A percentile compares a stretch with the other conserved stretches of the same genome.
Conservation (phyloP, 495 filamentous ascomycete species). For the Glutinoglossum americanum region DNA sequence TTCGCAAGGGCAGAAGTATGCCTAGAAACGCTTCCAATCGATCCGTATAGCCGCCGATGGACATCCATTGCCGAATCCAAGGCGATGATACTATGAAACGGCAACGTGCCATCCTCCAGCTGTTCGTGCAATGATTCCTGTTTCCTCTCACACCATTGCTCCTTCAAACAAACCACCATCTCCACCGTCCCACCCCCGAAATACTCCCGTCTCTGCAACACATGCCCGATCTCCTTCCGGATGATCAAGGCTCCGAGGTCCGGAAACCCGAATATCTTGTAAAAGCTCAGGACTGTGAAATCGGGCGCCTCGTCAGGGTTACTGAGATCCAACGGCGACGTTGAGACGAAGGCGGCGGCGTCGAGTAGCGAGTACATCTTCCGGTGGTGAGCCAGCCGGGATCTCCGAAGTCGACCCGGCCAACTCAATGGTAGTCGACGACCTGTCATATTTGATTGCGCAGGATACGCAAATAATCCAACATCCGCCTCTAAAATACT, state of each 20-base stretch:
- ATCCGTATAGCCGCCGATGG: conserved; percentile 38
- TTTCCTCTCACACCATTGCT: conserved; percentile 44
- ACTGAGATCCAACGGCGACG: conserved; percentile 37
- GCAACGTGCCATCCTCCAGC: conserved; percentile 58
- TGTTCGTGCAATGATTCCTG: conserved; percentile 35
- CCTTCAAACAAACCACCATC: conserved; percentile 35
- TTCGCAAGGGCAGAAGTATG: conserved; percentile 37
- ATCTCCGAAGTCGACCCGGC: background rate
- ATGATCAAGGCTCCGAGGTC: conserved; percentile 48
- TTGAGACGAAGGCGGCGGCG: conserved; percentile 51
- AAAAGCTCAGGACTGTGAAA: conserved; percentile 50
- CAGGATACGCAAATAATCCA: conserved; percentile 54
- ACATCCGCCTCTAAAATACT: background rate
- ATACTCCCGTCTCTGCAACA: conserved; percentile 40
- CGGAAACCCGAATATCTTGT: conserved; percentile 70
- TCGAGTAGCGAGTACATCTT: conserved; percentile 45
- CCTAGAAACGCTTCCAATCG: conserved; percentile 36
- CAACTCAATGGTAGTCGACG: conserved; percentile 41
- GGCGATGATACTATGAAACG: conserved; percentile 58
- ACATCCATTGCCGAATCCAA: conserved; percentile 45
- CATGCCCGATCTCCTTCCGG: conserved; percentile 35
- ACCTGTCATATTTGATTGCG: conserved; percentile 63
- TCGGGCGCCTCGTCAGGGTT: conserved; percentile 41
- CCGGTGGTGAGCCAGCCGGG: background rate
- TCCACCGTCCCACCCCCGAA: conserved; percentile 66